phyloP scores from a whole-genome alignment of 1,284 basidiomycete genomes.

The Veloboletus limbatus region DNA sequence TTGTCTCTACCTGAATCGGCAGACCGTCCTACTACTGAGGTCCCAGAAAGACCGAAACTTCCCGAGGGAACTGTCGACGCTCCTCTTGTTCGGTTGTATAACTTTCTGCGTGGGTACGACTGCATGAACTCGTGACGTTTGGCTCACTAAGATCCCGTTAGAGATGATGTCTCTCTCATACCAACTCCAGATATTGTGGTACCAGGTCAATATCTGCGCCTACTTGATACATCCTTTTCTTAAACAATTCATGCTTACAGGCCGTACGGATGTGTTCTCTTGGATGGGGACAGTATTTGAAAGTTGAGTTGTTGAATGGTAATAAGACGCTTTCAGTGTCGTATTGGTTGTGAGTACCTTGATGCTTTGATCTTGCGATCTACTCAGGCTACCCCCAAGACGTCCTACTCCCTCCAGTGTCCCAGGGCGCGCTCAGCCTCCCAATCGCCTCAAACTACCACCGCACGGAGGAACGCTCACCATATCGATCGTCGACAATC shows the following conservation, averaged over 20 bases:
- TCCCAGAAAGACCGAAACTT: conserved; percentile 52
- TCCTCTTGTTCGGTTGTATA: conserved; percentile 76
- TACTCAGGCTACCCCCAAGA: conserved; percentile 31
- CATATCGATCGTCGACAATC: conserved; percentile 46
- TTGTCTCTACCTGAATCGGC: conserved; percentile 46
- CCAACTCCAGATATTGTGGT: conserved; percentile 79
- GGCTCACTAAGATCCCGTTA: conserved; percentile 29
- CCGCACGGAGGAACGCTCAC: conserved; percentile 53
- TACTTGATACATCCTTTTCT: background rate
- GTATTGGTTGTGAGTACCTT: conserved; percentile 69
- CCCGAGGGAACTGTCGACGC: conserved; percentile 63
- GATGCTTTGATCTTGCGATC: background rate
- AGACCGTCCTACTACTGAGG: conserved; percentile 41
- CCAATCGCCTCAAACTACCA: conserved; percentile 48
- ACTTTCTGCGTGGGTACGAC: conserved; percentile 68
- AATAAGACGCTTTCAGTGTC: conserved; percentile 62
- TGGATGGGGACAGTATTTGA: conserved; percentile 73
- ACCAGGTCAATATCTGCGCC: conserved; percentile 49
- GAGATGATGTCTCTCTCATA: conserved; percentile 86
- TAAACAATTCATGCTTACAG: conserved; percentile 35
- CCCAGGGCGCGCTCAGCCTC: conserved; percentile 33
- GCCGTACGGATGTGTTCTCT: conserved; percentile 70
- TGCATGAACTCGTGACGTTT: background rate
- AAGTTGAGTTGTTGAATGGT: conserved; percentile 59
- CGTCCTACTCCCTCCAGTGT: conserved; percentile 42